phyloP scores from a whole-genome alignment of 257 asterid species.

The Lycium barbarum region DNA sequence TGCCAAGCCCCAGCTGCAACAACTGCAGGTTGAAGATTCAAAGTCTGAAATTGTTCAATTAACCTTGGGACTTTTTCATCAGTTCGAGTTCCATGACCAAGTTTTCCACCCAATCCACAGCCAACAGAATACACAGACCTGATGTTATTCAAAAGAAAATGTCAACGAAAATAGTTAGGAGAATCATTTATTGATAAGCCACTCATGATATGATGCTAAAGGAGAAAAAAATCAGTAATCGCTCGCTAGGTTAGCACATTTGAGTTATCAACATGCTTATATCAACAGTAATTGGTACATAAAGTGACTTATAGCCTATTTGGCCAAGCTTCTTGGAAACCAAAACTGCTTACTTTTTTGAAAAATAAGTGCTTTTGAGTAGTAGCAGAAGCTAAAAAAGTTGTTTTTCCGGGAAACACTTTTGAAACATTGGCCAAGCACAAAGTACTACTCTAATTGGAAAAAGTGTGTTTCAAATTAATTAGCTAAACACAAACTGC shows the following conservation, averaged over 20 bases:
- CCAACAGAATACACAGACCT: conserved; percentile 99
- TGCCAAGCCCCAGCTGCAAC: conserved; percentile 99
- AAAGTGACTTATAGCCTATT: background rate
- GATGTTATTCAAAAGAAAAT: conserved; percentile 24
- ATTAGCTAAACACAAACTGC: too few relatives aligned
- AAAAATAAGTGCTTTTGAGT: too few relatives aligned
- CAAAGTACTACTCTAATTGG: too few relatives aligned
- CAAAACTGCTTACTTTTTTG: too few relatives aligned
- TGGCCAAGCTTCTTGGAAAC: too few relatives aligned
- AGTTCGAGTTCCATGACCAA: conserved; percentile 84
- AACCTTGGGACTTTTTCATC: conserved; percentile 93
- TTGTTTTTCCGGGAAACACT: too few relatives aligned
- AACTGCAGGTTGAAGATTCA: conserved; percentile 87
- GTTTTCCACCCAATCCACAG: conserved; percentile 99
- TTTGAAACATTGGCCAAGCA: too few relatives aligned
- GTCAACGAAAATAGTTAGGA: conserved; percentile 9
- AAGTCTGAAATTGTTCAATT: conserved; percentile 70
- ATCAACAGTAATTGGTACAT: background rate
- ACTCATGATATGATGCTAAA: background rate
- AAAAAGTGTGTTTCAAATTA: too few relatives aligned
- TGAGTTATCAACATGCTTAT: background rate
- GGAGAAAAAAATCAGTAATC: background rate
- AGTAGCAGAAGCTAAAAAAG: too few relatives aligned
- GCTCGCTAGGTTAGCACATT: background rate
- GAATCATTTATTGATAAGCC: background rate